A percentile compares a stretch with the other conserved stretches of the same genome.
Conservation (phyloP, 345 rosid species). For the Nephelium lappaceum region DNA sequence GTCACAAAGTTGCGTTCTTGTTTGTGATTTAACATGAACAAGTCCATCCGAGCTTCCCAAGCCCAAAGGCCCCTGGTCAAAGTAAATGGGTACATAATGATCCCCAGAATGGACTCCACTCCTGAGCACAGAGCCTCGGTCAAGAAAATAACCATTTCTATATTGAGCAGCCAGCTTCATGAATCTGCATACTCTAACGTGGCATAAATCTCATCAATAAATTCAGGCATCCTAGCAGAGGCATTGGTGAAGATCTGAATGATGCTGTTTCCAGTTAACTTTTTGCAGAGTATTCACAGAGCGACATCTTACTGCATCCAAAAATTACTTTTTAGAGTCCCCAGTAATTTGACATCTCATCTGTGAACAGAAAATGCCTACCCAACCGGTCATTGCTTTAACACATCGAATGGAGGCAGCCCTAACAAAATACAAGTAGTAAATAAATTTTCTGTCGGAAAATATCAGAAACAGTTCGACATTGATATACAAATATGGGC, state of each 20-base stretch:
- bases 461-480: background rate
- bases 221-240: background rate
- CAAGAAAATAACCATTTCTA: background rate
- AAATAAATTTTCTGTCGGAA: constrained; percentile 7
- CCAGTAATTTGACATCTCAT: constrained; percentile 4
- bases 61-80: background rate
- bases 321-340: background rate
- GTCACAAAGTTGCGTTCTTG: background rate
- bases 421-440: constrained; percentile 31
- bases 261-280: background rate
- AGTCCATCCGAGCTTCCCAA: too few species aligned
- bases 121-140: background rate
- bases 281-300: background rate
- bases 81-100: background rate
- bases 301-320: constrained; percentile 8
- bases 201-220: background rate
- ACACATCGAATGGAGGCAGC: constrained; percentile 33
- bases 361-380: constrained; percentile 10
- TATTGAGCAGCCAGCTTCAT: background rate
- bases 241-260: background rate
- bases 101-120: background rate
- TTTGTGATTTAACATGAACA: background rate
- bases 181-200: background rate
- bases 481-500: background rate
- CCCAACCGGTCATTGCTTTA: constrained; percentile 37